Percentiles rank a stretch among this genome's conserved stretches.
These are phyloP conservation scores for Colletotrichum ledebouriae DNA, from an alignment of 2,329 filamentous ascomycete species.

Conservation along the genomic window DNA sequence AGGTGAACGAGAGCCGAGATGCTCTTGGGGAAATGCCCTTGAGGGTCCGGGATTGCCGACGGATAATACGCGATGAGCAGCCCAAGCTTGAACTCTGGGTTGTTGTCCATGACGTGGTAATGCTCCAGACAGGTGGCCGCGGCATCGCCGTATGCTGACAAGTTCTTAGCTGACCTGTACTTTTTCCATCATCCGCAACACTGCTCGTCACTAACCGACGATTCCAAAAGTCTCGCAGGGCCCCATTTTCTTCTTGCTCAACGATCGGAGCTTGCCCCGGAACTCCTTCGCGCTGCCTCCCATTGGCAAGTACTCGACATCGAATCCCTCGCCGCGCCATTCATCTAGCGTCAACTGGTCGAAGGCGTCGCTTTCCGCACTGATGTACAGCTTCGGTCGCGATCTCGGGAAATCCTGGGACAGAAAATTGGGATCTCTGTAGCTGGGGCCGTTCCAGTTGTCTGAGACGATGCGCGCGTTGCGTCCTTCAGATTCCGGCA, in stretches of 20 bases:
- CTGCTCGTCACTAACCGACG: conserved; percentile 50
- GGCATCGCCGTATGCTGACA: conserved; percentile 58
- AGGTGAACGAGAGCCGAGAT: conserved; percentile 58
- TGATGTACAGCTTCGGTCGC: conserved; percentile 58
- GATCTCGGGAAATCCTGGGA: conserved; percentile 55
- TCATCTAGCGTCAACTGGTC: conserved; percentile 53
- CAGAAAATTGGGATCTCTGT: conserved; percentile 58
- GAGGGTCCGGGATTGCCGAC: conserved; percentile 58
- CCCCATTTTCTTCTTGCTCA: conserved; percentile 51
- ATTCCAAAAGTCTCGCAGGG: conserved; percentile 61
- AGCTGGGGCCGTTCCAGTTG: conserved; percentile 51
- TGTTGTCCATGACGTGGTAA: conserved; percentile 60
- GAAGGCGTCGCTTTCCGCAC: conserved; percentile 58
- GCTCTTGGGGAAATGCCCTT: conserved; percentile 55
- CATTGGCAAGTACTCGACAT: conserved; percentile 58
- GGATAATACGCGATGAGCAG: conserved; percentile 62
- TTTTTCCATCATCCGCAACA: accelerated
- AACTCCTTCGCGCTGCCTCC: conserved; percentile 53
- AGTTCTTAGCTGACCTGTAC: background rate
- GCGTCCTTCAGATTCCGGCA: conserved; percentile 50
- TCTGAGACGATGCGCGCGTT: conserved; percentile 50
- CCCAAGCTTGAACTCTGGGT: conserved; percentile 58
- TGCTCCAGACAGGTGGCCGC: conserved; percentile 59
- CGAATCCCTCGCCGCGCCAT: conserved; percentile 59
- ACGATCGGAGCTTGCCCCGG: conserved; percentile 49